These are phyloP conservation scores for Aspergillus pseudoterreus DNA, from an alignment of 2,329 filamentous ascomycete genomes.

Conservation along the genomic window DNA sequence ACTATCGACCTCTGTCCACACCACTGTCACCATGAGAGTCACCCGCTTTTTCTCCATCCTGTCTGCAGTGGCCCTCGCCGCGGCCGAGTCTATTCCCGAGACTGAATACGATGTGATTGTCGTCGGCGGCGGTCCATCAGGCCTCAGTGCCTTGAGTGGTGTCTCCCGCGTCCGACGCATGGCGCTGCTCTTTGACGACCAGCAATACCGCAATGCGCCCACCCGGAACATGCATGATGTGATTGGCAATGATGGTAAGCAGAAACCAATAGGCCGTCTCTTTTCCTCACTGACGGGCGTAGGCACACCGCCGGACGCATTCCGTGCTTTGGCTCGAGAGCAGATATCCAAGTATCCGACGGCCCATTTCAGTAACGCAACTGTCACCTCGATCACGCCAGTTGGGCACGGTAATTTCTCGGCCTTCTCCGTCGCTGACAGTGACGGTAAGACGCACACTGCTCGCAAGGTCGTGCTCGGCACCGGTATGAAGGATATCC, in stretches of 20 bases:
- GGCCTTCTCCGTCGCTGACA: constrained; percentile 47
- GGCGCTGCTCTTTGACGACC: constrained; percentile 56
- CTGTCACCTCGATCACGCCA: constrained; percentile 39
- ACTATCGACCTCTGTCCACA: background rate
- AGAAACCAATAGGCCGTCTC: background rate
- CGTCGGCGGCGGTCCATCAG: constrained; percentile 56
- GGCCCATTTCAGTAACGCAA: constrained; percentile 50
- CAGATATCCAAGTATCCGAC: constrained; percentile 53
- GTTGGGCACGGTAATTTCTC: constrained; percentile 22
- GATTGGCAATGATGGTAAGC: constrained; percentile 55
- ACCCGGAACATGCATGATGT: constrained; percentile 62
- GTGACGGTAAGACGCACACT: constrained; percentile 34
- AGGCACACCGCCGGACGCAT: constrained; percentile 55
- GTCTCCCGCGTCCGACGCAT: constrained; percentile 56
- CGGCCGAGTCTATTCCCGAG: constrained; percentile 18
- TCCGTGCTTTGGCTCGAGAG: constrained; percentile 51
- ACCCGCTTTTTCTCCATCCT: constrained; percentile 22
- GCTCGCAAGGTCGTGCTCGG: constrained; percentile 56
- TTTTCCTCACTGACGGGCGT: background rate
- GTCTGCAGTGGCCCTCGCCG: constrained; percentile 16
- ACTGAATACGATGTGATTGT: constrained; percentile 54
- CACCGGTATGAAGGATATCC: constrained; percentile 54
- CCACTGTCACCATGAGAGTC: constrained; percentile 15
- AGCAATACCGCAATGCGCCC: constrained; percentile 54
- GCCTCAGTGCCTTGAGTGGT: constrained; percentile 53